A percentile compares a stretch with the other conserved stretches of the same genome.
phyloP scores from a whole-genome alignment of 2,329 filamentous ascomycete species.

The Epichloe sylvatica region DNA sequence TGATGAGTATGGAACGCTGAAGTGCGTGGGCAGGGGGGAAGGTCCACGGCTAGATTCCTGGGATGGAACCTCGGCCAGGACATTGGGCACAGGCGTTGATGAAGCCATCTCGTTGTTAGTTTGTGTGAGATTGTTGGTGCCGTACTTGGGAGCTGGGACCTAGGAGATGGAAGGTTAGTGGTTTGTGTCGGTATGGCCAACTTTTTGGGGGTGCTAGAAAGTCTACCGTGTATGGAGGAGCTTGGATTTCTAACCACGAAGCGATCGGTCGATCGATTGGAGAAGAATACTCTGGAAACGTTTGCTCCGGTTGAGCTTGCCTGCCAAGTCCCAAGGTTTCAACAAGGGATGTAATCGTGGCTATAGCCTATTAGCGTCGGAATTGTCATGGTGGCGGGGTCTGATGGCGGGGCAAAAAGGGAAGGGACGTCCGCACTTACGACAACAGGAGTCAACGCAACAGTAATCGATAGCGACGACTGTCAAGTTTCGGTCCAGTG shows the following conservation, averaged over 20 bases:
- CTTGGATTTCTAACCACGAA: background rate
- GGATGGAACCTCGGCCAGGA: slow-evolving; percentile 27
- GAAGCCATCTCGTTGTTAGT: slow-evolving; percentile 16
- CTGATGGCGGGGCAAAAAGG: background rate
- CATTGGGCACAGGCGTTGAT: slow-evolving; percentile 23
- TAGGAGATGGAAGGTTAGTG: background rate
- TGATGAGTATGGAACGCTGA: slow-evolving; percentile 51
- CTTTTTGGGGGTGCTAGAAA: background rate
- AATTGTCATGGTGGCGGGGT: background rate
- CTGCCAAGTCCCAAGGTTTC: background rate
- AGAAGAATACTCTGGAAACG: background rate
- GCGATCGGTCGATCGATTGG: background rate
- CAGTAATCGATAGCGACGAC: background rate
- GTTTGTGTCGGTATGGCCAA: background rate
- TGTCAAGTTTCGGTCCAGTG: background rate
- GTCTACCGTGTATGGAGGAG: background rate
- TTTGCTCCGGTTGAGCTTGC: background rate
- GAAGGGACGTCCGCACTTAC: background rate
- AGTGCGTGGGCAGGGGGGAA: slow-evolving; percentile 82
- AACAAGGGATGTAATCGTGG: background rate
- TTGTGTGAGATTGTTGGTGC: background rate
- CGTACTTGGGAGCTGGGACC: background rate
- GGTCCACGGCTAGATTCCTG: slow-evolving; percentile 46
- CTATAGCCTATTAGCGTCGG: background rate
- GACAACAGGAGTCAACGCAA: background rate